Base-by-base conservation (phyloP, 2,329 filamentous ascomycete species). In the Colletotrichum sp. region DNA sequence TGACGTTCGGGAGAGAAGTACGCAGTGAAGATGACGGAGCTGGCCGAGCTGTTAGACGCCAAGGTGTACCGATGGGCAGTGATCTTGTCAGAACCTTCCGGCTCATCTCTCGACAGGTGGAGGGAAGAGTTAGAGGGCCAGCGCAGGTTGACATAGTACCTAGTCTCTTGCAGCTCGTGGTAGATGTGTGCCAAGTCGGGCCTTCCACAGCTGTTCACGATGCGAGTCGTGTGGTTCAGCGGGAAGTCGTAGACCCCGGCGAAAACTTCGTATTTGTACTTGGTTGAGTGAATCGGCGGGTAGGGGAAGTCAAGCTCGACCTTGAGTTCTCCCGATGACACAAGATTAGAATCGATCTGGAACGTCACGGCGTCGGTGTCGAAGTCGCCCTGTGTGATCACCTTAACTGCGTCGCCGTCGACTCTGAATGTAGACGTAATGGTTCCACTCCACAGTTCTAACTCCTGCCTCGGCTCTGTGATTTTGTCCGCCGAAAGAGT, bases 261-360 rank as follows among this genome's bases (percentile, higher is more conserved):
- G 36, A 87, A 88, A 13, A 85, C 84, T 64, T 87, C 84, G 30
- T 85, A 88, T 72, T 88, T 88, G 75, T 86, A 86, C n/a, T 81
- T 81, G 5, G 82, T 82, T 3, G 81, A 81, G 59, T 86, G 84
- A 3, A 85, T 80, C 2, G 84, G 85, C 0, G 84, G 85, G 57
- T 86, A 88, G 0, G 86, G 85, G 67, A 86, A 88, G 74, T 88
- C 86, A 16, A 88, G 76, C 25, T 86, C 84, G 7, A 87, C 79
- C 0, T 81, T 77, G 2, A 88, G 78, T 5, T 83, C 81, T 1
- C 84, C 83, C 0, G 75, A 78, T 1, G 72, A 68, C 3, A 88
- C 22, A 3, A 87, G 81, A 1, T 78, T 60, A 0, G 86, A 87
- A 8, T 86, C 79, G 6, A 87, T 80, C 4, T 81, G 77, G 64